Evolutionary conservation across 768 basidiomycete species (phyloP), one percentile per base, ranked within the genome.

Genomic region (Lanmaoa rubissima): DNA sequence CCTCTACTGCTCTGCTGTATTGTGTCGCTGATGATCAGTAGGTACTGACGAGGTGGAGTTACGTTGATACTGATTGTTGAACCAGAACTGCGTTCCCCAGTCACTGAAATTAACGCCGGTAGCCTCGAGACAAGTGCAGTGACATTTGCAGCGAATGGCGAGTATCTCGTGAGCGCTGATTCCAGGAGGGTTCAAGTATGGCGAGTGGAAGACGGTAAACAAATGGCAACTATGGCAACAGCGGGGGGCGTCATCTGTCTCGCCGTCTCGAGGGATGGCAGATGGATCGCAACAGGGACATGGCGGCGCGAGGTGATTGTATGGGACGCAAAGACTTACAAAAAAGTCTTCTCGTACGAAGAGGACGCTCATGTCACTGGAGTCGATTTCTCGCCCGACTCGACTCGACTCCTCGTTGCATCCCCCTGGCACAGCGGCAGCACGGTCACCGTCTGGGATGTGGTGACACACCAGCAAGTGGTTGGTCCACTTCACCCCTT

Each of bases 321-420:
- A 7, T 49, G 47, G 54, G 40, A 28, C 19, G 12, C 39, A 13
- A 16, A 32, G 4, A 49, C 39, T 5, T 32, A n/a, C 42, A 4
- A 50, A 26, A 28, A 31, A 5, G 48, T 28, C 12, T 16, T 21
- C 5, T 1, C 11, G 24, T 16, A 17, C 43, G 34, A 9, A 19
- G 13, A 24, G 14, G 4, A 8, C 5, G 4, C 17, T 14, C 9
- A 8, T 6, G 11, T 55, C 48, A 14, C 12, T 12, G 51, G 17
- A 3, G 47, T 60, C 24, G 55, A 60, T 24, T 53, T 57, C 36
- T 60, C 59, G 3, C 55, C 47, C 8, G 51, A 57, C 36, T 46
- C 41, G n/a, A 39, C 34, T 26, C 42, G 24, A 5, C n/a, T n/a
- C n/a, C 38, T 60, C 47, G 1, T 4, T 0, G 51, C 24, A 0